These are phyloP conservation scores for Hymenoscyphus occultus DNA, from an alignment of 2,329 filamentous ascomycete genomes.

Conservation along the genomic window DNA sequence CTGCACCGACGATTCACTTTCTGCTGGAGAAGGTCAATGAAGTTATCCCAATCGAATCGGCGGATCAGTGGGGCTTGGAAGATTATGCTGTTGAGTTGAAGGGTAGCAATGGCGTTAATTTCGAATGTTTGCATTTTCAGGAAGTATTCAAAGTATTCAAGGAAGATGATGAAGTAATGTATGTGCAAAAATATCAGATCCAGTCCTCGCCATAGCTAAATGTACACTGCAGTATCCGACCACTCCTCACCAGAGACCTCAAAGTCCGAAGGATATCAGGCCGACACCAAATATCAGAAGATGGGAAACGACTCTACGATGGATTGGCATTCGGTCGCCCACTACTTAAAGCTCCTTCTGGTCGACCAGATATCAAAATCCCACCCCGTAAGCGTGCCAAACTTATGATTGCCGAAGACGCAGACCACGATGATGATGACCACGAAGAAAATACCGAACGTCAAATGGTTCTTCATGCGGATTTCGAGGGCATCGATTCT, in stretches of 20 bases:
- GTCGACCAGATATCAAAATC: constrained; percentile 66
- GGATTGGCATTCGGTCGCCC: constrained; percentile 80
- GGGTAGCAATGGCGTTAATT: constrained; percentile 55
- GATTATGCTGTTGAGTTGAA: constrained; percentile 81
- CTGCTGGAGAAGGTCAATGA: constrained; percentile 78
- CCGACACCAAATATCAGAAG: constrained; percentile 73
- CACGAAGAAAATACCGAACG: constrained; percentile 35
- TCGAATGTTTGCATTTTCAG: constrained; percentile 87
- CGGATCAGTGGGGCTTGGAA: constrained; percentile 70
- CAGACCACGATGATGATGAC: constrained; percentile 38
- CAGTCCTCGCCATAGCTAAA: constrained; percentile 1
- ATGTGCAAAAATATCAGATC: constrained; percentile 38
- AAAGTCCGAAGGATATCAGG: constrained; percentile 70
- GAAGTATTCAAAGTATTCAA: constrained; percentile 66
- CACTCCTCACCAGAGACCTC: constrained; percentile 72
- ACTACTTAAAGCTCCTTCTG: constrained; percentile 56
- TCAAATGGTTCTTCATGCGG: constrained; percentile 32
- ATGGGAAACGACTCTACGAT: constrained; percentile 80
- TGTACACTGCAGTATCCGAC: constrained; percentile 61
- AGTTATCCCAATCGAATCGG: constrained; percentile 75
- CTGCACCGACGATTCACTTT: constrained; percentile 64
- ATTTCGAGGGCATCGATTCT: constrained; percentile 39
- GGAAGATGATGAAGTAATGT: constrained; percentile 82
- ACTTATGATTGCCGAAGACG: constrained; percentile 42
- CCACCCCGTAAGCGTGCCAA: constrained; percentile 70